phyloP scores from a whole-genome alignment of 495 filamentous ascomycete genomes.

The Neurospora pannonica region DNA sequence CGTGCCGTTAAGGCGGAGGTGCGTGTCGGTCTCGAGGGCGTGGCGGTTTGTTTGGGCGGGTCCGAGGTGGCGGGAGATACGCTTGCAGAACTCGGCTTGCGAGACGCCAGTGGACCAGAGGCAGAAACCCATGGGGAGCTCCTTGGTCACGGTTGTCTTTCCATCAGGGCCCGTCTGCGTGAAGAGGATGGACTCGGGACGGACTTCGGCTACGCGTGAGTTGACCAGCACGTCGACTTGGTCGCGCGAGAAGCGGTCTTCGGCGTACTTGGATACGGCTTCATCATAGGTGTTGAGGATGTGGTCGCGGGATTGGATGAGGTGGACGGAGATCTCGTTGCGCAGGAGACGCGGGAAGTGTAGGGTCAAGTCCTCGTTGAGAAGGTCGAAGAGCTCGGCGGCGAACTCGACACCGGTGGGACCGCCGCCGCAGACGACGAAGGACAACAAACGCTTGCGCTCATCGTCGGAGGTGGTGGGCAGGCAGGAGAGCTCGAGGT shows the following conservation, averaged over 20 bases:
- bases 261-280: constrained; percentile 82
- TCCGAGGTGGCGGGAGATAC: constrained; percentile 61
- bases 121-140: constrained; percentile 93
- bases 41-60: constrained; percentile 73
- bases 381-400: constrained; percentile 87
- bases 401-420: constrained; percentile 98
- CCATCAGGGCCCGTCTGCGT: constrained; percentile 68
- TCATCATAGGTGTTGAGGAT: constrained; percentile 99
- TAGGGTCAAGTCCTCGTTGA: constrained; percentile 85
- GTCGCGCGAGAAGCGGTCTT: constrained; percentile 83
- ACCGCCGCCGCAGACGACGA: constrained; percentile 89
- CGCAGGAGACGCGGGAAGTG: constrained; percentile 82
- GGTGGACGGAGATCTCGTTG: constrained; percentile 94
- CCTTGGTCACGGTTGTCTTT: constrained; percentile 61
- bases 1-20: constrained; percentile 83
- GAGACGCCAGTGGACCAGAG: constrained; percentile 97
- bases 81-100: constrained; percentile 70
- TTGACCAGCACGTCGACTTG: constrained; percentile 86
- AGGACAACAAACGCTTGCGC: constrained; percentile 76
- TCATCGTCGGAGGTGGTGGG: constrained; percentile 89
- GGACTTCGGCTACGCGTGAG: constrained; percentile 82
- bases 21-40: constrained; percentile 90
- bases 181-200: constrained; percentile 74
- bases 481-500: constrained; percentile 86
- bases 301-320: constrained; percentile 87